Evolutionary conservation across 345 rosid genomes (phyloP).

Genomic region (thale cress (Arabidopsis thaliana)): TAIR10.1 NC_003076.8:17111001-17111500

Average conservation of each 20-base stretch:
- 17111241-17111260: no score
- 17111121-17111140: background rate
- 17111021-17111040: background rate
- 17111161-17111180: no score
- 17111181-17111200: no score
- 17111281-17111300: no score
- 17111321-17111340: background rate
- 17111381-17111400: conserved; percentile 4
- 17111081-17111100: no score
- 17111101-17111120: background rate
- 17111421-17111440: conserved; percentile 35
- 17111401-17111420: conserved; percentile 15
- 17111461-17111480: conserved; percentile 34
- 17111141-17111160: background rate
- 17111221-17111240: no score
- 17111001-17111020: background rate
- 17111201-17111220: no score
- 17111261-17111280: background rate
- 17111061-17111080: background rate
- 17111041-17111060: background rate
- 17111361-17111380: background rate
- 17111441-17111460: conserved; percentile 19
- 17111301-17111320: background rate
- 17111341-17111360: background rate
- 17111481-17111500: conserved; percentile 27